Evolutionary conservation across 2,329 filamentous ascomycete species (phyloP).

Genomic region (Aspergillus eucalypticola): DNA sequence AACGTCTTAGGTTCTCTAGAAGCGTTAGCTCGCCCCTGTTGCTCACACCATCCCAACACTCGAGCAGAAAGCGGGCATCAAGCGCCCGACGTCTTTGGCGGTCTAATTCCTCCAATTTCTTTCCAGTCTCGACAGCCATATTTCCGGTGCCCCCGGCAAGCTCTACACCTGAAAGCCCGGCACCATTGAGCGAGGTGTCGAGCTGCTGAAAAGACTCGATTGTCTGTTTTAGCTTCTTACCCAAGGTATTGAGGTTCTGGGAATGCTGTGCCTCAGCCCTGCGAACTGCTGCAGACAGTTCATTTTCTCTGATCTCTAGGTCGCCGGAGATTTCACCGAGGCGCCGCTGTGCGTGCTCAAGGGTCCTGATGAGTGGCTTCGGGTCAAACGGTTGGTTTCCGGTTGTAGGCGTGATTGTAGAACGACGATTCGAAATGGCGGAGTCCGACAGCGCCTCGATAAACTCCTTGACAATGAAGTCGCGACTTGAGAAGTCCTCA

Average conservation of each 20-base stretch:
- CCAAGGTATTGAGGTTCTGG: slow-evolving; percentile 82
- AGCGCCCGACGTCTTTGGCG: slow-evolving; percentile 84
- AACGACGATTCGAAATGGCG: slow-evolving; percentile 75
- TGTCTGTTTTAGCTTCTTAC: slow-evolving; percentile 85
- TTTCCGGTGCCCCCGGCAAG: slow-evolving; percentile 65
- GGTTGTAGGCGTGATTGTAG: slow-evolving; percentile 54
- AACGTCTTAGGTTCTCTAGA: slow-evolving; percentile 83
- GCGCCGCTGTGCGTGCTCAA: slow-evolving; percentile 68
- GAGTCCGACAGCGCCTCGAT: slow-evolving; percentile 88
- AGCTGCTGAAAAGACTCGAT: slow-evolving; percentile 90
- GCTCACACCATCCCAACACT: slow-evolving; percentile 95
- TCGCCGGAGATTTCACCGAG: slow-evolving; percentile 65
- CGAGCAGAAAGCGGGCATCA: slow-evolving; percentile 91
- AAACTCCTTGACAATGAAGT: slow-evolving; percentile 98
- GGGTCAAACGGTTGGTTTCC: slow-evolving; percentile 73
- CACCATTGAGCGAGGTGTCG: slow-evolving; percentile 75
- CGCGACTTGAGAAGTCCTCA: slow-evolving; percentile 82
- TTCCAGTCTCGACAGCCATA: slow-evolving; percentile 90
- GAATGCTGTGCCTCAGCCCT: slow-evolving; percentile 91
- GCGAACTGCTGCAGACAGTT: slow-evolving; percentile 83
- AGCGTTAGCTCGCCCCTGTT: slow-evolving; percentile 82
- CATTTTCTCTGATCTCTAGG: slow-evolving; percentile 85
- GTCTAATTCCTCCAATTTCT: slow-evolving; percentile 90
- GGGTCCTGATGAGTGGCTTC: slow-evolving; percentile 93
- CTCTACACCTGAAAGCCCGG: slow-evolving; percentile 40